Evolutionary conservation across 495 filamentous ascomycete genomes (phyloP), one percentile per base, ranked within the genome.

Genomic region (Elasticomyces elasticus): DNA sequence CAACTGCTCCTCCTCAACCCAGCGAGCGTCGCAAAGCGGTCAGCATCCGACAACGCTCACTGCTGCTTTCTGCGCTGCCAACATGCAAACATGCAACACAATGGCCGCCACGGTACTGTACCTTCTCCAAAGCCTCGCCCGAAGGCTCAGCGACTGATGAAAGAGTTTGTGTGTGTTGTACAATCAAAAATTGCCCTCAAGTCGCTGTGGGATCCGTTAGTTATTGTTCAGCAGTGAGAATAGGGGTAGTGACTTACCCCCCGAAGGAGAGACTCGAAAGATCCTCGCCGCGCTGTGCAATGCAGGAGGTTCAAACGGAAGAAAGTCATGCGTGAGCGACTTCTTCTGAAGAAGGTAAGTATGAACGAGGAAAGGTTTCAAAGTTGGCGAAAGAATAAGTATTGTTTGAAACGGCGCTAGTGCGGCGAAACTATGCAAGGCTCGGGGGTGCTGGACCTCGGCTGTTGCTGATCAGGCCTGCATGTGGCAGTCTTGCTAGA

Each of bases 291-390:
- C 30, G 46, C 46, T 12, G 46, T 49, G 46, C 46, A 49, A 31
- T 49, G 46, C 25, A 31, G 27, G 30, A 35, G 46, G 25, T 17
- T 19, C 25, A 10, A 20, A 13, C 46, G 15, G 25, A 49, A 49
- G 46, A 3, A 27, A 49, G 46, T n/a, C 33, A 49, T 31, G 23
- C 30, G 46, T 49, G 46, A 49, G 46, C 46, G 33, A 27, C 24
- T 27, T 23, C 46, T 49, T 49, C 30, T 10, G 24, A 49, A 49
- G 24, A 30, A 49, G 46, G 46, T 25, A 48, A 19, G 45, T 48
- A 48, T 48, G 5, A 30, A 23, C 19, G 27, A 28, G 22, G 12
- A 6, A 48, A 10, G 40, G 30, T 7, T 33, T 9, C 5, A 42
- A n/a, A n/a, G n/a, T n/a, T n/a, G n/a, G n/a, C n/a, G n/a, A n/a